Conservation (phyloP, 2,329 filamentous ascomycete genomes). For the Sporothrix sp. region DNA sequence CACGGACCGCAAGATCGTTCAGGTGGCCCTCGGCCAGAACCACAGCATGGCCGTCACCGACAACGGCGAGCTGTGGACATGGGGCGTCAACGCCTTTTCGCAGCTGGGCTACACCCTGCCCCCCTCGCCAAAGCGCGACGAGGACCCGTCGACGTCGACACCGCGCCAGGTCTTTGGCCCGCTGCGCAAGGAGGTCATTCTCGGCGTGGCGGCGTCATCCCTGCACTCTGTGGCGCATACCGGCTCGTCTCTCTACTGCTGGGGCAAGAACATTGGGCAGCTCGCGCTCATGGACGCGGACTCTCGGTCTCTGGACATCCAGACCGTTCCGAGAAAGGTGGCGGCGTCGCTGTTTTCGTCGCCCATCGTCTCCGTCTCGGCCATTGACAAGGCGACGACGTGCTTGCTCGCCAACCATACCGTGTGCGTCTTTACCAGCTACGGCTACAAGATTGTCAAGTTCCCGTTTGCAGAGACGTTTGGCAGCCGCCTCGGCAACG, state of each 20-base stretch:
- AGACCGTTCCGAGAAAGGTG: constrained; percentile 73
- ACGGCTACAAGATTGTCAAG: constrained; percentile 82
- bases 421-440: constrained; percentile 91
- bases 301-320: constrained; percentile 79
- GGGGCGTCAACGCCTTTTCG: constrained; percentile 79
- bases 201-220: constrained; percentile 78
- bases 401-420: constrained; percentile 78
- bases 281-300: constrained; percentile 91
- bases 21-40: constrained; percentile 82
- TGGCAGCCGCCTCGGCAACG: constrained; percentile 55
- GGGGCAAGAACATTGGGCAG: constrained; percentile 92
- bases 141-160: constrained; percentile 70
- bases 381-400: constrained; percentile 82
- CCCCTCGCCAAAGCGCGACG: constrained; percentile 54
- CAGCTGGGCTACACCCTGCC: constrained; percentile 82
- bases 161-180: constrained; percentile 88
- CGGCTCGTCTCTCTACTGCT: constrained; percentile 72
- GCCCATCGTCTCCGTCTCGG: constrained; percentile 67
- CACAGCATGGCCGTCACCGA: constrained; percentile 78
- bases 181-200: constrained; percentile 72
- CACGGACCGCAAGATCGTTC: constrained; percentile 60
- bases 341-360: constrained; percentile 71
- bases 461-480: constrained; percentile 64
- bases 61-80: constrained; percentile 87
- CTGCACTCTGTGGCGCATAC: constrained; percentile 90